Conservation (phyloP, 2,329 filamentous ascomycete species). For the Botrytis hyacinthi region DNA sequence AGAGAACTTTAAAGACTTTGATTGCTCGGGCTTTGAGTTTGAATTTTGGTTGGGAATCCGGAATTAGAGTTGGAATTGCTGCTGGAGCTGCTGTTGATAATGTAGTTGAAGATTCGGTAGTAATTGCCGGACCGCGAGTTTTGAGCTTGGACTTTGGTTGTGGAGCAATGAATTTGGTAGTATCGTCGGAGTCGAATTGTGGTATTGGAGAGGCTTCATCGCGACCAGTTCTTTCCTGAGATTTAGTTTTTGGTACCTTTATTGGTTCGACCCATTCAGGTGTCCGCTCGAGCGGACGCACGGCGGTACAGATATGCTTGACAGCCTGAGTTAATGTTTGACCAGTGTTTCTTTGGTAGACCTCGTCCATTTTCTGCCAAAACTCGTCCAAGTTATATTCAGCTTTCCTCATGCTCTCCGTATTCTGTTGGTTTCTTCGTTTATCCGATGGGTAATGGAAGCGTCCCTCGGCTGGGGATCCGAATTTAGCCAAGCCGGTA, state of each 20-base stretch:
- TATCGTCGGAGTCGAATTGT: not conserved
- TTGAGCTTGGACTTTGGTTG: conserved; percentile 30
- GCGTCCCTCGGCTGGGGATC: conserved; percentile 21
- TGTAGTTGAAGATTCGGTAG: not conserved
- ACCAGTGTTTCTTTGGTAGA: conserved; percentile 23
- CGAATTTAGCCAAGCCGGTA: conserved; percentile 17
- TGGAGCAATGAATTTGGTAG: not conserved
- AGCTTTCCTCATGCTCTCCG: conserved; percentile 45
- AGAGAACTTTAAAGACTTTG: conserved; percentile 46
- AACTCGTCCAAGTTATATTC: conserved; percentile 46
- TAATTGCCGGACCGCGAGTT: conserved; percentile 26
- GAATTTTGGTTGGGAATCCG: conserved; percentile 36
- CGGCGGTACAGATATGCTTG: not conserved
- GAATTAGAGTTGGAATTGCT: no score
- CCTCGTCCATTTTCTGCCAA: conserved; percentile 43
- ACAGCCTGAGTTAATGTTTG: conserved; percentile 25
- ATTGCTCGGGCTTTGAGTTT: conserved; percentile 40
- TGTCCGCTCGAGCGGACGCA: not conserved
- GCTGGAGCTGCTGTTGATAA: not conserved
- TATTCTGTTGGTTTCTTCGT: conserved; percentile 46
- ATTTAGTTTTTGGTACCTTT: not conserved
- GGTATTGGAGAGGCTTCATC: not conserved
- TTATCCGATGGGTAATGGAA: conserved; percentile 48
- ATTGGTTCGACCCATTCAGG: not conserved
- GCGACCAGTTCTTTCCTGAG: not conserved